Percentiles rank a stretch among this genome's conserved stretches.
phyloP scores from a whole-genome alignment of 495 filamentous ascomycete species.

The Aspergillus taichungensis region DNA sequence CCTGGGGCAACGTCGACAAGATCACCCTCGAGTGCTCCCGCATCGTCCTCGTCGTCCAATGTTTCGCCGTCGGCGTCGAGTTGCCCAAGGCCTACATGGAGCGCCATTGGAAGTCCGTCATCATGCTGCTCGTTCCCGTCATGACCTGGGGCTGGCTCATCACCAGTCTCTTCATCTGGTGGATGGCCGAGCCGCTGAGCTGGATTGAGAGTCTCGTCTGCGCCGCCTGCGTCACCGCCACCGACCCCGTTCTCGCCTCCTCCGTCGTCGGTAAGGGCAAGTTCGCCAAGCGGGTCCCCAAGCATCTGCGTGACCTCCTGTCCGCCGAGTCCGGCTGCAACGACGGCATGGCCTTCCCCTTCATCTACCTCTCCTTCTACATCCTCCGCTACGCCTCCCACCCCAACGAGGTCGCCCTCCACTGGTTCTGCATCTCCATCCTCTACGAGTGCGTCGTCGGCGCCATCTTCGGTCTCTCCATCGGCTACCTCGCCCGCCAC shows the following conservation, averaged over 20 bases:
- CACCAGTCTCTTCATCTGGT: slow-evolving; percentile 94
- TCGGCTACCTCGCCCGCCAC: slow-evolving; percentile 85
- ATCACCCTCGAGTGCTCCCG: slow-evolving; percentile 95
- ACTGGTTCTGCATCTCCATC: slow-evolving; percentile 88
- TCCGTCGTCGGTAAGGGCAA: slow-evolving; percentile 99
- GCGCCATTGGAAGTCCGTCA: slow-evolving; percentile 89
- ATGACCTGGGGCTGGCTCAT: slow-evolving; percentile 98
- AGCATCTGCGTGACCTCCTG: slow-evolving; percentile 89
- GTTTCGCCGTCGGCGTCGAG: slow-evolving; percentile 98
- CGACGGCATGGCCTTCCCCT: slow-evolving; percentile 99
- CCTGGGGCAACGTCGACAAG: slow-evolving; percentile 91
- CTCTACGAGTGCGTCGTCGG: slow-evolving; percentile 96
- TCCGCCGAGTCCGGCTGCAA: slow-evolving; percentile 99
- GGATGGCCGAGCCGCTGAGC: slow-evolving; percentile 71
- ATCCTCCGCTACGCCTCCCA: slow-evolving; percentile 70
- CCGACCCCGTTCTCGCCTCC: slow-evolving; percentile 93
- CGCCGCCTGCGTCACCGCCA: slow-evolving; percentile 94
- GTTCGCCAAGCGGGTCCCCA: slow-evolving; percentile 94
- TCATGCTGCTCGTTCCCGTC: slow-evolving; percentile 81
- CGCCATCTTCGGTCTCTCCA: slow-evolving; percentile 74
- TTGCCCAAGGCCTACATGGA: slow-evolving; percentile 98
- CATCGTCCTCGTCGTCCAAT: slow-evolving; percentile 97
- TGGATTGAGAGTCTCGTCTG: slow-evolving; percentile 83
- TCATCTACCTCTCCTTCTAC: slow-evolving; percentile 88
- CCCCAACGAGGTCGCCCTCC: slow-evolving; percentile 57